These are phyloP conservation scores for Chamaecyparis obtusa DNA, from an alignment of 75 land plant genomes.

Conservation along the genomic window DNA sequence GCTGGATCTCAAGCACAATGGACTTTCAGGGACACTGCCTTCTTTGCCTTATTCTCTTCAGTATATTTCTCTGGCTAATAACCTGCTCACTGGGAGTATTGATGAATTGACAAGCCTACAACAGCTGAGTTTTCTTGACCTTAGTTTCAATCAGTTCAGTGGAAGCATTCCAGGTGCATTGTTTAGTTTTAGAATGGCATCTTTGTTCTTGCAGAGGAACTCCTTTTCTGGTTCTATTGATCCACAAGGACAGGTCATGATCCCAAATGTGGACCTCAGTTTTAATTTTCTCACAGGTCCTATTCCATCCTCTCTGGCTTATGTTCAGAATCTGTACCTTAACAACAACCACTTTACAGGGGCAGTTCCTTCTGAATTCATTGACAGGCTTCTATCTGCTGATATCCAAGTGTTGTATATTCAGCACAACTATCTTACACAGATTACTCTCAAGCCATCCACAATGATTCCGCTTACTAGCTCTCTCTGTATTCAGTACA, in stretches of 20 bases:
- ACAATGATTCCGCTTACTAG: slow-evolving; percentile 48
- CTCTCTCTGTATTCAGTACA: slow-evolving; percentile 74
- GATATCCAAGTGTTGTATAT: slow-evolving; percentile 61
- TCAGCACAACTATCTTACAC: slow-evolving; percentile 75
- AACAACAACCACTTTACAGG: slow-evolving; percentile 80
- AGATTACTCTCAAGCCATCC: slow-evolving; percentile 39
- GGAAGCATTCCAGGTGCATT: slow-evolving; percentile 52
- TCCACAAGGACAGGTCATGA: slow-evolving; percentile 33
- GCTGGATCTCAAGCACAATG: slow-evolving; percentile 61
- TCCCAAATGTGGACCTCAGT: slow-evolving; percentile 68
- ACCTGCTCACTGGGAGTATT: slow-evolving; percentile 54
- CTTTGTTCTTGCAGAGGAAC: slow-evolving; percentile 64
- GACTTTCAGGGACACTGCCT: slow-evolving; percentile 52
- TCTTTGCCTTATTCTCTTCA: slow-evolving; percentile 59
- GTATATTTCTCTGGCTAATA: slow-evolving; percentile 62
- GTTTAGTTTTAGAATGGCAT: slow-evolving; percentile 46
- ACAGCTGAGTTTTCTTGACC: slow-evolving; percentile 54
- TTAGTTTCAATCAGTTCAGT: slow-evolving; percentile 67
- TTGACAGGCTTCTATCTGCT: slow-evolving; percentile 47
- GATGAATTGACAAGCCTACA: slow-evolving; percentile 28
- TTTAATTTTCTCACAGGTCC: slow-evolving; percentile 57
- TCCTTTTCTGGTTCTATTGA: slow-evolving; percentile 45
- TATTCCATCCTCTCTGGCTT: slow-evolving; percentile 43
- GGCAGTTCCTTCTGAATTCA: slow-evolving; percentile 60
- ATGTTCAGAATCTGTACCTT: slow-evolving; percentile 62